Base-by-base conservation (phyloP, 345 rosid species). In the Odontarrhena argentea region DNA sequence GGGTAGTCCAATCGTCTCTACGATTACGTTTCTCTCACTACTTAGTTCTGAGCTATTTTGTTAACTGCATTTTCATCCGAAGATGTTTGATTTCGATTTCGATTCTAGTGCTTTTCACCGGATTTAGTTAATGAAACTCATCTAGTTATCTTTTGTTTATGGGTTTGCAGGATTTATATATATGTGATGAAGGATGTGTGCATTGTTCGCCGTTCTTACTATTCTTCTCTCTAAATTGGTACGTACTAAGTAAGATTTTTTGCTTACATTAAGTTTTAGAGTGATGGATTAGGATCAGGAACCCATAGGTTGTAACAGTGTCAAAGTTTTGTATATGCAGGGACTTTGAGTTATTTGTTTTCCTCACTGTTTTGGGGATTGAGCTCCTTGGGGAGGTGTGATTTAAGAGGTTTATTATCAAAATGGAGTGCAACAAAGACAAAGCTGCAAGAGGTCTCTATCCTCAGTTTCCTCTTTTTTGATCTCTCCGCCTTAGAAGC, bases 391-490 rank as follows among this genome's bases (percentile, higher is more conserved):
- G 8, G 34, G 30, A 55, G 52, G 49, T 55, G 55, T 57, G 44
- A 1, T 50, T 41, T 36, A 2, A 15, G 28, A 73, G 61, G 36
- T 49, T 56, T 28, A 12, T 72, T 1, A 54, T 22, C 44, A 32
- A 51, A 22, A 93, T 93, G 98, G 97, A 90, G 32, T 90, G 96
- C 79, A 93, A 93, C 77, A 90, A 80, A 79, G 97, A 93, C 40
- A 96, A 90, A 80, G 96, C 97, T 63, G 9, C 71, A 11, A 81
- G 85, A 63, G 96, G 22, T 18, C 22, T 18, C 22, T 18, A 18
- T 18, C 22, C 22, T 18, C 22, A 18, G 22, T 18, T 18, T 18
- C 22, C 22, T 18, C 22, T 18, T 18, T 18, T 18, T 18, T 18
- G 22, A 18, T 18, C 22, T 18, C 22, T 18, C 22, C 22, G 22